These are phyloP conservation scores for Pyricularia sp. DNA, from an alignment of 2,329 filamentous ascomycete genomes.

Conservation along the genomic window DNA sequence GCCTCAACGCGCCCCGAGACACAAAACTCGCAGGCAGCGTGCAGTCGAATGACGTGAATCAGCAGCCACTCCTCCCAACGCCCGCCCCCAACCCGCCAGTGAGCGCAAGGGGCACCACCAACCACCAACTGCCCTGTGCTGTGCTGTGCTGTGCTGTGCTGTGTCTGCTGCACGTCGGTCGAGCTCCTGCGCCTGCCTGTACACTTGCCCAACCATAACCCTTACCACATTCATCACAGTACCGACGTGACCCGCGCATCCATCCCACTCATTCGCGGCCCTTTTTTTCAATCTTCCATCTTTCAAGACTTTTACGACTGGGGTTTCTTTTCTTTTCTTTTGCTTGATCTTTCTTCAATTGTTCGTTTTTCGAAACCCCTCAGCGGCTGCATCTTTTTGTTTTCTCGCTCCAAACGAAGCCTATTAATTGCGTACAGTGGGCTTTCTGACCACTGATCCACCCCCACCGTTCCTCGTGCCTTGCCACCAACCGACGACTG, in stretches of 20 bases:
- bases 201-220: not conserved
- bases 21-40: not conserved
- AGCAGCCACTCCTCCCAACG: conserved; percentile 4
- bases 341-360: not conserved
- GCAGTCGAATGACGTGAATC: conserved; percentile 5
- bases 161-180: not conserved
- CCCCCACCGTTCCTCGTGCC: not conserved
- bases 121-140: not conserved
- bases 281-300: not conserved
- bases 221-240: not conserved
- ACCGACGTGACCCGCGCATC: not conserved
- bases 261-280: not conserved
- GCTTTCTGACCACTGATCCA: not conserved
- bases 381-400: not conserved
- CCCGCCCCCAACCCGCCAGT: not conserved
- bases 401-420: not conserved
- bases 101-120: not conserved
- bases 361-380: not conserved
- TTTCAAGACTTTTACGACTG: not conserved
- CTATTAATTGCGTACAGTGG: not conserved
- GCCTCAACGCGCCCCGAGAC: not conserved
- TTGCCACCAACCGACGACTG: not conserved
- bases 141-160: not conserved
- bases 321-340: not conserved
- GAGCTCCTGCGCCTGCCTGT: not conserved